These are phyloP conservation scores for Maudiozyma bulderi DNA, from an alignment of 805 yeast genomes.

Conservation along the genomic window DNA sequence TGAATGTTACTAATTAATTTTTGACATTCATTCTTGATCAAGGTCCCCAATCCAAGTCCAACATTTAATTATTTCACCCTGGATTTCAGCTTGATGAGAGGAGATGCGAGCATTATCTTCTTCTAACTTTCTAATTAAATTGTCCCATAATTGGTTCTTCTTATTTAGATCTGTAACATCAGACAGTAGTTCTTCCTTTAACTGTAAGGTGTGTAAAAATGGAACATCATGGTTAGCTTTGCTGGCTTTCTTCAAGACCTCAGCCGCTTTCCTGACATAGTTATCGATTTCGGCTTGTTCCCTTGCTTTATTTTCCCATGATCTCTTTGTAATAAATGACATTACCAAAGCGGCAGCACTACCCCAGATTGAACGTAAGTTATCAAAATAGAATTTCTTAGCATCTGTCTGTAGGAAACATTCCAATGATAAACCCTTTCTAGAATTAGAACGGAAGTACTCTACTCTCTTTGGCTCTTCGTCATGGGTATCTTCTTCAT, in stretches of 20 bases:
- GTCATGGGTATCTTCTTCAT: background rate
- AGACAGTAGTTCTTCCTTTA: constrained; percentile 50
- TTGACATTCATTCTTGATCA: background rate
- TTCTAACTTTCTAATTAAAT: constrained; percentile 46
- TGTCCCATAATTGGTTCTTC: constrained; percentile 46
- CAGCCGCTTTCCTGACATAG: constrained; percentile 20
- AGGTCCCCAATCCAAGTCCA: constrained; percentile 63
- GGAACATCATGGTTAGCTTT: constrained; percentile 27
- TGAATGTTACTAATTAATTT: background rate
- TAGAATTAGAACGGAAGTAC: constrained; percentile 1
- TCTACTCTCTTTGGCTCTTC: background rate
- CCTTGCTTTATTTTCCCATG: constrained; percentile 28
- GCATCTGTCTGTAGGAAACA: constrained; percentile 1
- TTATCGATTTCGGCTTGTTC: constrained; percentile 36
- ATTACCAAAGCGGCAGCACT: background rate
- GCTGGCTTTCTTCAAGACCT: constrained; percentile 40
- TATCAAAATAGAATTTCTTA: background rate
- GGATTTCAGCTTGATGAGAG: constrained; percentile 51
- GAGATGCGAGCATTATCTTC: constrained; percentile 43
- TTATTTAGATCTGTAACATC: constrained; percentile 13
- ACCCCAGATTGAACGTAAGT: background rate
- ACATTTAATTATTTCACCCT: constrained; percentile 75
- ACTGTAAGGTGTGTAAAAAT: constrained; percentile 58
- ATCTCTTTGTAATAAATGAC: constrained; percentile 19
- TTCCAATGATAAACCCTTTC: background rate